Percentiles rank a stretch among this genome's conserved stretches.
Evolutionary conservation across 352 stramenopile species (phyloP).

Genomic region (Phytophthora parvispora): DNA sequence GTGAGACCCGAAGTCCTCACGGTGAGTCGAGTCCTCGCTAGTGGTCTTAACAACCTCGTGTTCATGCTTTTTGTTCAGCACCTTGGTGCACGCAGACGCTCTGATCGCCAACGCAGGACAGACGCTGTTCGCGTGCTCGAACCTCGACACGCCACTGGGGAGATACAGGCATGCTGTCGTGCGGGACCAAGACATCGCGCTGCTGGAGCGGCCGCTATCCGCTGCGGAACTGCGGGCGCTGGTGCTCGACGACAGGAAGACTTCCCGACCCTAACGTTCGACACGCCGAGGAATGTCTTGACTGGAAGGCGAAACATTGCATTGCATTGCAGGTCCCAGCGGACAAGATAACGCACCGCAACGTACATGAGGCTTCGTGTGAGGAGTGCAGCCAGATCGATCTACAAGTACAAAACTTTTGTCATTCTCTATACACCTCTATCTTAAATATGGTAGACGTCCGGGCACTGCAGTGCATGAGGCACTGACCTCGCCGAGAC

Average conservation of each 20-base stretch:
- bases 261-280: neutral
- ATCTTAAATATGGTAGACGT: constrained; percentile 26
- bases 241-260: constrained; percentile 20
- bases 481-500: constrained; percentile 12
- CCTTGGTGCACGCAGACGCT: constrained; percentile 47
- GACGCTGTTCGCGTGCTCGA: constrained; percentile 65
- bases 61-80: constrained; percentile 51
- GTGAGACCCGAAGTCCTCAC: no score
- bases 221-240: constrained; percentile 33
- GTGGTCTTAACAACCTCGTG: no score
- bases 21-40: no score
- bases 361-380: neutral
- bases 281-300: no score
- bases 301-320: no score
- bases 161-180: constrained; percentile 72
- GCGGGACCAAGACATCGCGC: constrained; percentile 59
- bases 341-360: neutral
- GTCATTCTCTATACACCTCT: constrained; percentile 19
- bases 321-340: no score
- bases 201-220: constrained; percentile 53
- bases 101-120: constrained; percentile 69
- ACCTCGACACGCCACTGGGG: constrained; percentile 73
- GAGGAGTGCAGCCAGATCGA: neutral
- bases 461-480: neutral
- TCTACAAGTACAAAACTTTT: constrained; percentile 25